Conservation (phyloP, 495 filamentous ascomycete species). For the Penicillium maclennaniae region DNA sequence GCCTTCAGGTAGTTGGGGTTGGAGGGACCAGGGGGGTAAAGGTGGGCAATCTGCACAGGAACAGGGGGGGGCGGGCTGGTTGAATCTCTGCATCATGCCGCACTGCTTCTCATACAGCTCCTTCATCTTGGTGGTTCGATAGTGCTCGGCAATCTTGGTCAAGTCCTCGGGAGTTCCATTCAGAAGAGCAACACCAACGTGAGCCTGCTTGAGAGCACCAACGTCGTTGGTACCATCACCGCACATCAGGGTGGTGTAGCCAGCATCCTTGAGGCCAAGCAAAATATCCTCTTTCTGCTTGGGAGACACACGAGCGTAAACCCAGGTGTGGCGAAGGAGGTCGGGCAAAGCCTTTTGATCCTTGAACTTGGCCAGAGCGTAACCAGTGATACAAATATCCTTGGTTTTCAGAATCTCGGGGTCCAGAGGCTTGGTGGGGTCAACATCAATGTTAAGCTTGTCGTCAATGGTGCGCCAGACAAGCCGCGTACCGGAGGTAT, state of each 20-base stretch:
- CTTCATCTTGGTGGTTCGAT: constrained; percentile 93
- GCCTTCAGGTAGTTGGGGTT: constrained; percentile 98
- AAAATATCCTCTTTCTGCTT: constrained; percentile 99
- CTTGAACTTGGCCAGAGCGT: constrained; percentile 87
- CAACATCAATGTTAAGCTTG: constrained; percentile 78
- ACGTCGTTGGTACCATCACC: constrained; percentile 99
- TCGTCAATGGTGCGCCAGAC: constrained; percentile 97
- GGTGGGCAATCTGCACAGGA: constrained; percentile 82
- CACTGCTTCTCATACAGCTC: constrained; percentile 97
- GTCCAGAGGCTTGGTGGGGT: constrained; percentile 78
- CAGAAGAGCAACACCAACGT: constrained; percentile 91
- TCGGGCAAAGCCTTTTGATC: constrained; percentile 66
- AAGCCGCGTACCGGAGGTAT: constrained; percentile 72
- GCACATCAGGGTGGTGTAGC: constrained; percentile 98
- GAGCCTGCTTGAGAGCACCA: constrained; percentile 95
- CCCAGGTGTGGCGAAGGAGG: constrained; percentile 87
- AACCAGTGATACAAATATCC: constrained; percentile 95
- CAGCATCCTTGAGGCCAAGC: constrained; percentile 88
- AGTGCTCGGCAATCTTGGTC: constrained; percentile 85
- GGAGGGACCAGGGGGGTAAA: constrained; percentile 84
- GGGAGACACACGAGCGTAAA: constrained; percentile 95
- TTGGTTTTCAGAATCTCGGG: constrained; percentile 76
- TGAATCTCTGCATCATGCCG: constrained; percentile 85
- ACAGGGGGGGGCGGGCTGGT: constrained; percentile 85
- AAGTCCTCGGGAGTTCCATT: constrained; percentile 93